Evolutionary conservation across 1,284 basidiomycete species (phyloP).

Genomic region (Fomes fomentarius): DNA sequence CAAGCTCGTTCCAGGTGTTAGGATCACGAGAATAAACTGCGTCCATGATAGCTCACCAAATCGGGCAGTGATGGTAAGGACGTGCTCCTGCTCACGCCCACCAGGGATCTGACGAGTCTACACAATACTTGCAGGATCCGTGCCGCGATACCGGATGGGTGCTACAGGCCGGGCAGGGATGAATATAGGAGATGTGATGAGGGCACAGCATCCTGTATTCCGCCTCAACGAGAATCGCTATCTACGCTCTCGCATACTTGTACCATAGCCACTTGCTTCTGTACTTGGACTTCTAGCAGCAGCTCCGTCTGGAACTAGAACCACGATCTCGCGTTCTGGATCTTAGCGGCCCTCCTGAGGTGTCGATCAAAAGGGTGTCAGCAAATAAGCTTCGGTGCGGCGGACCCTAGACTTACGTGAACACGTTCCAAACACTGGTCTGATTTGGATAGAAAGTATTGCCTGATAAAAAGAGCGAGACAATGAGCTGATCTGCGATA

Average conservation of each 20-base stretch:
- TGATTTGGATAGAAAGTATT: conserved; percentile 55
- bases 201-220: too few relatives aligned
- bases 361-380: conserved; percentile 11
- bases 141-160: conserved; percentile 9
- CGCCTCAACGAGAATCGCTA: too few relatives aligned
- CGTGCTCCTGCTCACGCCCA: neutral
- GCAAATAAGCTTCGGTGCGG: neutral
- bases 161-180: neutral
- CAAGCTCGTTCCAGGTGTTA: conserved; percentile 14
- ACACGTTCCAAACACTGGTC: conserved; percentile 52
- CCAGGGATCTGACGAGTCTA: neutral
- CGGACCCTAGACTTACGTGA: conserved; percentile 41
- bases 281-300: conserved; percentile 10
- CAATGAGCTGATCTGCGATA: conserved; percentile 11
- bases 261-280: conserved; percentile 12
- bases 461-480: conserved; percentile 30
- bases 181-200: neutral
- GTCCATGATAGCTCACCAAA: neutral
- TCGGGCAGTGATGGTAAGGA: neutral
- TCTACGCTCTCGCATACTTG: conserved; percentile 2
- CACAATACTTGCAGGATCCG: conserved; percentile 2
- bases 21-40: conserved; percentile 3
- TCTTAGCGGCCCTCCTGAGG: conserved; percentile 36
- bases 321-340: conserved; percentile 37
- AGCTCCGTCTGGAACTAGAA: conserved; percentile 13